Percentiles rank a stretch among this genome's conserved stretches.
Evolutionary conservation across 2,329 filamentous ascomycete species (phyloP).

Genomic region (Cladophialophora psammophila): DNA sequence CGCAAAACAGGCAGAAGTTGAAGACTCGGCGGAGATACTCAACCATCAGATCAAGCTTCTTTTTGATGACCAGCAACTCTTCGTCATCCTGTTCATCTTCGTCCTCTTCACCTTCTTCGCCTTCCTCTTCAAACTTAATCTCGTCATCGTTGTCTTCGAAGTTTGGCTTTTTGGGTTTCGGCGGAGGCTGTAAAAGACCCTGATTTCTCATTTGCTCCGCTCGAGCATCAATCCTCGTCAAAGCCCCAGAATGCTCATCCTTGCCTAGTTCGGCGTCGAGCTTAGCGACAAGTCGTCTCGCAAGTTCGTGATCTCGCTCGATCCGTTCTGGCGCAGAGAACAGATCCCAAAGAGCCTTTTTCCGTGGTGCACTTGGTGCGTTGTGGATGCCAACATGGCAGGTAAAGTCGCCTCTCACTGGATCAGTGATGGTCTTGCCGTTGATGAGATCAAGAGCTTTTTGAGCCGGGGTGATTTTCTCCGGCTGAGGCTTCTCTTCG

Average conservation of each 20-base stretch:
- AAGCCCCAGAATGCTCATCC: constrained; percentile 73
- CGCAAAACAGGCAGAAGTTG: constrained; percentile 99
- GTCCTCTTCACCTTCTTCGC: constrained; percentile 80
- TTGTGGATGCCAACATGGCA: constrained; percentile 97
- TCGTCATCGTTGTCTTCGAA: constrained; percentile 54
- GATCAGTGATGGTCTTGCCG: constrained; percentile 95
- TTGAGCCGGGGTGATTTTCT: constrained; percentile 67
- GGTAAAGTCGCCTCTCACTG: constrained; percentile 91
- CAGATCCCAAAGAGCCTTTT: constrained; percentile 96
- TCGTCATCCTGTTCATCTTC: constrained; percentile 89
- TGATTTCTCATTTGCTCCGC: constrained; percentile 80
- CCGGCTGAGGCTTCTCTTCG: constrained; percentile 54
- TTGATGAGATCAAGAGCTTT: constrained; percentile 94
- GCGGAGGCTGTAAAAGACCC: constrained; percentile 75
- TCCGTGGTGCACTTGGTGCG: constrained; percentile 81
- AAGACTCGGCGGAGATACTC: constrained; percentile 96
- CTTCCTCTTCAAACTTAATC: constrained; percentile 66
- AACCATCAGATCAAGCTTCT: constrained; percentile 92
- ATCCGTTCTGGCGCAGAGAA: constrained; percentile 95
- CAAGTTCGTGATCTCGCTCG: constrained; percentile 85
- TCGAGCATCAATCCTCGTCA: constrained; percentile 81
- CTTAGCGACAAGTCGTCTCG: constrained; percentile 80
- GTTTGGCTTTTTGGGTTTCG: constrained; percentile 61
- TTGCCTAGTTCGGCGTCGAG: constrained; percentile 81
- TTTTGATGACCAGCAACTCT: constrained; percentile 89